These are phyloP conservation scores for Lachancea fermentati DNA, from an alignment of 805 yeast genomes.

Conservation along the genomic window DNA sequence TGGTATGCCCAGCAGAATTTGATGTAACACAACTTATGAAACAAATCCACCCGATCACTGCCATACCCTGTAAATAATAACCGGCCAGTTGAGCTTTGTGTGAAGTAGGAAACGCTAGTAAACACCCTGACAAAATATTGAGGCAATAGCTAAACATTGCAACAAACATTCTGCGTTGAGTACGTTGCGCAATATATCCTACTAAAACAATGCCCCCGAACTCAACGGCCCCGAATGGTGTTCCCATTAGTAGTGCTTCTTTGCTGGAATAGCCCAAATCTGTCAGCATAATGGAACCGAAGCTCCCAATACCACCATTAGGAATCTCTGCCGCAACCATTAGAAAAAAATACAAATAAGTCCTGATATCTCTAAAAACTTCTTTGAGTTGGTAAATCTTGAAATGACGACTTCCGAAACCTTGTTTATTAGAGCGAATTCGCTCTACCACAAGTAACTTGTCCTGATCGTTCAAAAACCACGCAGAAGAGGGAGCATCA, in stretches of 20 bases:
- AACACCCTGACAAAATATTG: constrained; percentile 4
- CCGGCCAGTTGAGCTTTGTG: constrained; percentile 24
- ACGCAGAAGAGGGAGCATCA: constrained; percentile 43
- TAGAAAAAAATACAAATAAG: constrained; percentile 39
- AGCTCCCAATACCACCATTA: constrained; percentile 47
- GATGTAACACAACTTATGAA: constrained; percentile 24
- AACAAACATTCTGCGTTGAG: background rate
- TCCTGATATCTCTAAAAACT: constrained; percentile 40
- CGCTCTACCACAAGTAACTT: constrained; percentile 41
- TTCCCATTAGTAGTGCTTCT: constrained; percentile 36
- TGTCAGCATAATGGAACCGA: constrained; percentile 36
- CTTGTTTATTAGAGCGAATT: constrained; percentile 45
- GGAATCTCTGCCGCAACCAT: constrained; percentile 37
- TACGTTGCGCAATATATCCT: constrained; percentile 27
- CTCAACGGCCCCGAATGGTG: constrained; percentile 40
- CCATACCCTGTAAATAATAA: constrained; percentile 28
- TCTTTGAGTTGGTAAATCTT: constrained; percentile 48
- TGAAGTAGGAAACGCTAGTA: constrained; percentile 2
- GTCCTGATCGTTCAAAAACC: constrained; percentile 41
- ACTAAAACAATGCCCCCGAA: constrained; percentile 26
- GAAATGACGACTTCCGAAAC: constrained; percentile 47
- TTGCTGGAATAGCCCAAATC: constrained; percentile 37
- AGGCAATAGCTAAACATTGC: constrained; percentile 1
- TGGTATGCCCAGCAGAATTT: constrained; percentile 47
- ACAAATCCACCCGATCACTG: constrained; percentile 24